Evolutionary conservation across 331 rosid genomes (phyloP).

Genomic region (Pyracantha coccinea): DNA sequence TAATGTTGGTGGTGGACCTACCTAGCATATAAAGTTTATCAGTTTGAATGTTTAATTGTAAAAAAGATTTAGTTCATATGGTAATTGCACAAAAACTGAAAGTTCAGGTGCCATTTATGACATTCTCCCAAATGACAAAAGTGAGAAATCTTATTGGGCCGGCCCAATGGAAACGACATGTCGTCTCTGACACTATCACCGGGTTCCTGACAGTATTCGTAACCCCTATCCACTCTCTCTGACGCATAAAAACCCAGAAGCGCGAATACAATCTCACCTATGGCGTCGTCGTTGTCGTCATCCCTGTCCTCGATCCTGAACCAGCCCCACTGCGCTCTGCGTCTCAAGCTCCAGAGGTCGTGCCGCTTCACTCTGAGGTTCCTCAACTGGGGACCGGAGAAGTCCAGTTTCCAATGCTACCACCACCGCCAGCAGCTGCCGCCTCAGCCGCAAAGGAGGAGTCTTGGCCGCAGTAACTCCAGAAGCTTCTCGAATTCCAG

Average conservation of each 20-base stretch:
- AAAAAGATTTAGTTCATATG: background rate
- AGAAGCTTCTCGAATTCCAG: conserved; percentile 35
- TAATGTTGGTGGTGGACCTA: too few relatives aligned
- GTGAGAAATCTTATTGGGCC: background rate
- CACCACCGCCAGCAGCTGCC: conserved; percentile 10
- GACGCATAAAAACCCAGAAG: background rate
- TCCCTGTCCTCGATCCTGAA: conserved; percentile 50
- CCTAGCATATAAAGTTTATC: too few relatives aligned
- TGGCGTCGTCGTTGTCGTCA: conserved; percentile 48
- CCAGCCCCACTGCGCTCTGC: conserved; percentile 44
- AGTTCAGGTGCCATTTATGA: background rate
- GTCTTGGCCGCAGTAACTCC: conserved; percentile 14
- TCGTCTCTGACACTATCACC: background rate
- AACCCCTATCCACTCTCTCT: conserved; percentile 1
- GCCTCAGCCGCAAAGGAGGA: conserved; percentile 8
- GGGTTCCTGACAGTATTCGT: background rate
- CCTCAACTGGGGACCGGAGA: conserved; percentile 16
- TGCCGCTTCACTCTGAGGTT: conserved; percentile 30
- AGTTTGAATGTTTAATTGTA: background rate
- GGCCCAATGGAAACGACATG: background rate
- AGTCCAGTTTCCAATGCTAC: conserved; percentile 12
- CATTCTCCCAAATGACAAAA: background rate
- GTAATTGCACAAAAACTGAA: background rate
- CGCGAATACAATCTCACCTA: background rate
- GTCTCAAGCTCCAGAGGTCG: conserved; percentile 36